Evolutionary conservation across 495 filamentous ascomycete species (phyloP), one percentile per base, ranked within the genome.

Genomic region (Corynascus novoguineensis): DNA sequence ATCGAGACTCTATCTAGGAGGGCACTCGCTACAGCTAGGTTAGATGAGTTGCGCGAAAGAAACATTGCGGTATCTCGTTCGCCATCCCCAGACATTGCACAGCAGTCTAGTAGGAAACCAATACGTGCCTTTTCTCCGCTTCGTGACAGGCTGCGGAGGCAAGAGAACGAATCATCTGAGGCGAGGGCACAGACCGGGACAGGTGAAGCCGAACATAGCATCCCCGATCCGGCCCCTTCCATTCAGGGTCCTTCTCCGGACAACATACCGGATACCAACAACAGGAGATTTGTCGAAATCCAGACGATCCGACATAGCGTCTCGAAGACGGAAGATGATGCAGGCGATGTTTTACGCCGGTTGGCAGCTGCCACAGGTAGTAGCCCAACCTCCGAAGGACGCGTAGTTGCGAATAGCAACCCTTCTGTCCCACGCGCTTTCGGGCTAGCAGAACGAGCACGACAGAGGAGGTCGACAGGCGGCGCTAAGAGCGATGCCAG

Each of bases 261-360:
- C 22, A 28, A 22, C 5, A 27, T 8, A n/a, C 24, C 14, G 5
- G 35, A 56, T 8, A 12, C 31, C 11, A 48, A 46, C 1, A 51
- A 12, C 41, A 54, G 38, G 22, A 35, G 50, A 6, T 4, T 17
- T 9, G 42, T 8, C 24, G 34, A 50, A 46, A 22, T 14, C 22
- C 9, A 19, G 2, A 48, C 29, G 17, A 9, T 27, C 2, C 28
- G n/a, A 64, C 66, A 68, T 8, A 24, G n/a, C 1, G 40, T 0
- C 9, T 60, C 58, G 2, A 50, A 50, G 10, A 34, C 47, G 5
- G 35, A 71, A 53, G 75, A 81, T 48, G 86, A 88, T 61, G 87
- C 87, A 0, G 79, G 80, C 31, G 83, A 86, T 52, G 67, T 90
- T 31, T 75, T 90, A 56, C 80, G 80, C 47, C 80, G 75, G 50